Percentiles rank a stretch among this genome's conserved stretches.
phyloP scores from a whole-genome alignment of 331 rosid species.

The Saraca asoca region DNA sequence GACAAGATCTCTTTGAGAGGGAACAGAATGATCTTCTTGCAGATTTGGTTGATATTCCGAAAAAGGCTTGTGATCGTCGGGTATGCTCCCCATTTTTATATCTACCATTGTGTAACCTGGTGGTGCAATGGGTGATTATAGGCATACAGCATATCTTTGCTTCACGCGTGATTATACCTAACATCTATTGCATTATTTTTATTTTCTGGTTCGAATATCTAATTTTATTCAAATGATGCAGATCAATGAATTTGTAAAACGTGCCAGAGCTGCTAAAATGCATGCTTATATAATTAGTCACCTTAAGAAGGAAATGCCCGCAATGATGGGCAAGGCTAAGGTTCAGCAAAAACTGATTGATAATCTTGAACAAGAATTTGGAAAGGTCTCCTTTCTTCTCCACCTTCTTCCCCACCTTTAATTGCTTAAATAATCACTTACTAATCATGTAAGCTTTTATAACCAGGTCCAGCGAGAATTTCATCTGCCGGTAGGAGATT shows the following conservation, averaged over 20 bases:
- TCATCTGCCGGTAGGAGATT: constrained; percentile 80
- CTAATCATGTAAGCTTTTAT: constrained; percentile 7
- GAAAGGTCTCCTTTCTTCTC: constrained; percentile 48
- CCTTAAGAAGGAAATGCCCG: constrained; percentile 92
- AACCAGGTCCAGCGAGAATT: constrained; percentile 79
- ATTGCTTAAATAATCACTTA: neutral
- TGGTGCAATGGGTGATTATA: constrained; percentile 9
- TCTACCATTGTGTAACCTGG: neutral
- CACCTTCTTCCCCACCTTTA: neutral
- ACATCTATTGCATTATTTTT: constrained; percentile 4
- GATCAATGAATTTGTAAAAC: constrained; percentile 94
- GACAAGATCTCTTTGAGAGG: constrained; percentile 72
- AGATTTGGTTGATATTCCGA: constrained; percentile 82
- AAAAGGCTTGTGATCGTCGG: constrained; percentile 91
- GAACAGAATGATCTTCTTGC: constrained; percentile 82
- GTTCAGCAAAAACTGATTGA: constrained; percentile 74
- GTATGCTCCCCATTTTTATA: constrained; percentile 42
- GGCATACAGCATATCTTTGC: neutral
- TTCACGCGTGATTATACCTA: neutral
- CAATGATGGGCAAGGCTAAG: constrained; percentile 89
- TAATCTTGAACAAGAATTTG: constrained; percentile 75
- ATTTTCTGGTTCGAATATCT: neutral
- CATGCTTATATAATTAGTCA: constrained; percentile 94
- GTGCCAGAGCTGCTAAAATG: constrained; percentile 92
- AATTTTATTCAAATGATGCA: constrained; percentile 40